Percentiles rank a stretch among this genome's conserved stretches.
phyloP scores from a whole-genome alignment of 495 filamentous ascomycete genomes.

The Penicillium crystallinum region DNA sequence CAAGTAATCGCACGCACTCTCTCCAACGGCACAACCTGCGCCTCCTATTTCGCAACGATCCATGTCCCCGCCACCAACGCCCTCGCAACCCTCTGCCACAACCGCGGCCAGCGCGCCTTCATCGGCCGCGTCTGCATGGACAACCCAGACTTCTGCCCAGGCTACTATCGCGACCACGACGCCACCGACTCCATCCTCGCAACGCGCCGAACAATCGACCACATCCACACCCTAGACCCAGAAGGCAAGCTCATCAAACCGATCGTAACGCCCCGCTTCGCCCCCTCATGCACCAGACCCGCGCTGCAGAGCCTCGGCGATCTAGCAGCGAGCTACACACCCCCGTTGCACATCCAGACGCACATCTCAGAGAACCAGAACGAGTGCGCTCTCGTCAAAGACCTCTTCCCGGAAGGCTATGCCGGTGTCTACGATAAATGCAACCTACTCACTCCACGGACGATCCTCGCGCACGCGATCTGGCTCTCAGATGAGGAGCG shows the following conservation, averaged over 20 bases:
- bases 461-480: conserved; percentile 82
- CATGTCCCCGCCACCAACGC: conserved; percentile 76
- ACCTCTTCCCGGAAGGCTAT: conserved; percentile 70
- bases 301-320: conserved; percentile 58
- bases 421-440: conserved; percentile 71
- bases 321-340: conserved; percentile 52
- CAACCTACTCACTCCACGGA: conserved; percentile 63
- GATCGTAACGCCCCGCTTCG: conserved; percentile 89
- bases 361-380: conserved; percentile 81
- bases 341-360: conserved; percentile 71
- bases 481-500: conserved; percentile 65
- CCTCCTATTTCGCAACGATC: conserved; percentile 84
- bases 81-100: conserved; percentile 69
- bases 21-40: conserved; percentile 81
- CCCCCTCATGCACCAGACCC: conserved; percentile 61
- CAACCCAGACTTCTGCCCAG: conserved; percentile 53
- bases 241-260: conserved; percentile 56
- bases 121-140: conserved; percentile 89
- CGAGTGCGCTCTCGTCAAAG: conserved; percentile 64
- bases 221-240: conserved; percentile 66
- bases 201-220: conserved; percentile 57
- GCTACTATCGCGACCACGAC: conserved; percentile 68
- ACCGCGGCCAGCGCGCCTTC: conserved; percentile 76
- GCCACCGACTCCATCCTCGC: conserved; percentile 50
- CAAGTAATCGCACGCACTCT: conserved; percentile 72